phyloP scores from a whole-genome alignment of 1,284 basidiomycete species.

The Trichosporon coremiiforme region DNA sequence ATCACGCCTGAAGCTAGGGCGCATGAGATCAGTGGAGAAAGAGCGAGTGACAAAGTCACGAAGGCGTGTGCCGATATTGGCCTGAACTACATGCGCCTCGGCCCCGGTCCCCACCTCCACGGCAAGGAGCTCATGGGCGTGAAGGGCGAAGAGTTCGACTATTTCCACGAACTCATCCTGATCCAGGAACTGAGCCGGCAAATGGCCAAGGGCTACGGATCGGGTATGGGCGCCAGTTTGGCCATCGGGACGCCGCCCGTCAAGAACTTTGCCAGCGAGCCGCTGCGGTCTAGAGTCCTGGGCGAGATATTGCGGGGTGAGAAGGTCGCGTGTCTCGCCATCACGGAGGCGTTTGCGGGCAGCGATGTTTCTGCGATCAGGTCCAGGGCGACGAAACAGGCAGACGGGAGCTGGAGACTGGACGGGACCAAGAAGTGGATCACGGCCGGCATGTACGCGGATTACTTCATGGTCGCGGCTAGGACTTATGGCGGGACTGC shows the following conservation, averaged over 20 bases:
- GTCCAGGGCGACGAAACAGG: conserved; percentile 77
- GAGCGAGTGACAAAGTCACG: conserved; percentile 56
- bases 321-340: conserved; percentile 76
- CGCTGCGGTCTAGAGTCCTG: conserved; percentile 63
- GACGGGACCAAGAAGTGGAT: conserved; percentile 93
- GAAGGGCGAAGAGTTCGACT: conserved; percentile 82
- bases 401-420: conserved; percentile 77
- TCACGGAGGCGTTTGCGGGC: conserved; percentile 88
- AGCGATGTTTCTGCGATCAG: conserved; percentile 82
- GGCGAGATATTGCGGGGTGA: conserved; percentile 72
- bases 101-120: conserved; percentile 73
- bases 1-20: conserved; percentile 61
- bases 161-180: conserved; percentile 74
- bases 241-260: conserved; percentile 72
- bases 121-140: conserved; percentile 79
- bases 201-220: conserved; percentile 79
- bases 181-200: conserved; percentile 80
- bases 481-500: conserved; percentile 33
- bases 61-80: conserved; percentile 62
- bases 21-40: conserved; percentile 75
- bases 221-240: conserved; percentile 72
- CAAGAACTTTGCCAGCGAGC: conserved; percentile 63
- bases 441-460: conserved; percentile 70
- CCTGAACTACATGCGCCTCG: conserved; percentile 89
- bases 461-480: conserved; percentile 54